Evolutionary conservation across 805 yeast species (phyloP).

Genomic region (Phaffomyces opuntiae): DNA sequence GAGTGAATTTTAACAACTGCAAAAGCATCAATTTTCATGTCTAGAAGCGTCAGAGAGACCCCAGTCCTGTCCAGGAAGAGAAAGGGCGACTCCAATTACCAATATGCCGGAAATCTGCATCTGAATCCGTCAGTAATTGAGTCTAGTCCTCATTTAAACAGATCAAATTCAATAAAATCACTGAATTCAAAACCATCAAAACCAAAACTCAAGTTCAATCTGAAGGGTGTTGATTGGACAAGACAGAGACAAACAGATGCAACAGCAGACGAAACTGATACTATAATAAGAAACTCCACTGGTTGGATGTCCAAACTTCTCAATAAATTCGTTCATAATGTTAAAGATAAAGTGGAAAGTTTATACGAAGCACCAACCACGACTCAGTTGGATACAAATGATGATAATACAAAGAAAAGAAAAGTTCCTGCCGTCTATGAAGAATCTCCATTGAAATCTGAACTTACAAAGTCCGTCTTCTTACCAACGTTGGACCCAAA

Average conservation of each 20-base stretch:
- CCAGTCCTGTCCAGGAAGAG: slow-evolving; percentile 6
- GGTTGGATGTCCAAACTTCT: not conserved
- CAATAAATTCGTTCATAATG: not conserved
- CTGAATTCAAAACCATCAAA: not conserved
- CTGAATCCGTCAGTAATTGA: slow-evolving; percentile 4
- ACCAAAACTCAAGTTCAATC: not conserved
- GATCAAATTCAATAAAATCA: not conserved
- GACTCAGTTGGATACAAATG: slow-evolving; percentile 1
- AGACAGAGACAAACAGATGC: slow-evolving; percentile 9
- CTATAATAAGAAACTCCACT: not conserved
- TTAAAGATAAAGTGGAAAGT: not conserved
- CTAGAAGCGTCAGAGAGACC: slow-evolving; percentile 1
- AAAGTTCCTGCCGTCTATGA: not conserved
- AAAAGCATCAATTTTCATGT: not conserved
- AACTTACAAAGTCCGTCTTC: slow-evolving; percentile 7
- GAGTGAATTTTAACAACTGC: not conserved
- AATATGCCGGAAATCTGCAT: slow-evolving; percentile 1
- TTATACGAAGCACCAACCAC: not conserved
- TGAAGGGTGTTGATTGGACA: slow-evolving; percentile 12
- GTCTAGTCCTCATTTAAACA: slow-evolving; percentile 4
- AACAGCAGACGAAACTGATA: slow-evolving; percentile 11
- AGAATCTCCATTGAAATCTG: slow-evolving; percentile 8
- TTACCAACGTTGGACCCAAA: slow-evolving; percentile 10
- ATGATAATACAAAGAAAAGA: slow-evolving; percentile 8
- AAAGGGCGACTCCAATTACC: slow-evolving; percentile 1